phyloP scores from a whole-genome alignment of 2,329 filamentous ascomycete species.

The Fusarium setosum region DNA sequence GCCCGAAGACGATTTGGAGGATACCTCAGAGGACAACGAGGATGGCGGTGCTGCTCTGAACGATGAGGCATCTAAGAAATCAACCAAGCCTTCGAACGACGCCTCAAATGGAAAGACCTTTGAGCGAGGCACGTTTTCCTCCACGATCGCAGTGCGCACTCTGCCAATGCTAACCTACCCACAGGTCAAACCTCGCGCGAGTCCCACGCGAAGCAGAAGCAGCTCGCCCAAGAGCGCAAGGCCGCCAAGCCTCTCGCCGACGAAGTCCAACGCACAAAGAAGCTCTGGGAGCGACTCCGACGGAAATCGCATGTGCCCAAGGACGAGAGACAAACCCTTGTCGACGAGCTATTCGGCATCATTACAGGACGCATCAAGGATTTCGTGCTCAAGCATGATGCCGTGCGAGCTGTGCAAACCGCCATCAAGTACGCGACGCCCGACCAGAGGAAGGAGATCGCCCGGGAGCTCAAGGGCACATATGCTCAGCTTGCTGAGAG shows the following conservation, averaged over 20 bases:
- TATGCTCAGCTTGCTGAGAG: constrained; percentile 91
- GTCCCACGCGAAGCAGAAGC: constrained; percentile 93
- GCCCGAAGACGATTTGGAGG: constrained; percentile 55
- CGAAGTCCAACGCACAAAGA: constrained; percentile 88
- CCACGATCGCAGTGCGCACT: neutral
- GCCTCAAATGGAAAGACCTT: constrained; percentile 51
- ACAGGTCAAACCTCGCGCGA: constrained; percentile 79
- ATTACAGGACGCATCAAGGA: constrained; percentile 92
- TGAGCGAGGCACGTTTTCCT: constrained; percentile 54
- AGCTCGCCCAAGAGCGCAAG: constrained; percentile 87
- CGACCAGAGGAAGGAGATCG: constrained; percentile 87
- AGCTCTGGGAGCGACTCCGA: constrained; percentile 94
- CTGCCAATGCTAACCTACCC: constrained; percentile 11
- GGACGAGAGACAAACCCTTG: constrained; percentile 87
- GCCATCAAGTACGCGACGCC: constrained; percentile 94
- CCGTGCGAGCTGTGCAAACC: constrained; percentile 95
- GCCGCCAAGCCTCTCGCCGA: constrained; percentile 94
- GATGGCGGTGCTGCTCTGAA: constrained; percentile 64
- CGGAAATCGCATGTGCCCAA: constrained; percentile 93
- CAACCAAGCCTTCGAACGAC: constrained; percentile 45
- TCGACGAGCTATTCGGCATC: constrained; percentile 90
- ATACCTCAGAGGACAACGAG: constrained; percentile 65
- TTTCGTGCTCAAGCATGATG: constrained; percentile 98
- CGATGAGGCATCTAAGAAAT: constrained; percentile 51
- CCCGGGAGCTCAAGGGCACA: constrained; percentile 84